Conservation (phyloP, 2,329 filamentous ascomycete genomes). For the Cytospora chrysosperma region DNA sequence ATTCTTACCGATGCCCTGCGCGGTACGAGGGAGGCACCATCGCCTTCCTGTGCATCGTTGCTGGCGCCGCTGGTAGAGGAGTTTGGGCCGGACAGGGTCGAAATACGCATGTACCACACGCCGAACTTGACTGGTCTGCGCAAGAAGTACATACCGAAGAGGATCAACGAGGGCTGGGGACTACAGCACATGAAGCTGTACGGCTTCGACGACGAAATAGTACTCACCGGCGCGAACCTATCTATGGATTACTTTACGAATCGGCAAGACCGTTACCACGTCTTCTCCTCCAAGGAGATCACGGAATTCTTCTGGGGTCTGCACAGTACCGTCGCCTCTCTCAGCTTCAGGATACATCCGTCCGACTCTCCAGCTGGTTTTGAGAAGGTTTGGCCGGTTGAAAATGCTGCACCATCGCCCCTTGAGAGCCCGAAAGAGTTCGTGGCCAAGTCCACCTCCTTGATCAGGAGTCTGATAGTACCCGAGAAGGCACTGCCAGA, state of each 20-base stretch:
- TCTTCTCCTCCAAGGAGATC: conserved; percentile 77
- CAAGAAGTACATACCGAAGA: conserved; percentile 79
- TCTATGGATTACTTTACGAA: conserved; percentile 96
- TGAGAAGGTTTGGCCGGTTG: conserved; percentile 68
- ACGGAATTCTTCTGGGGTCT: conserved; percentile 80
- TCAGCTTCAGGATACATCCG: conserved; percentile 80
- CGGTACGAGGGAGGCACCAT: conserved; percentile 85
- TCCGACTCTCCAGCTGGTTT: conserved; percentile 56
- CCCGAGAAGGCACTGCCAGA: conserved; percentile 38
- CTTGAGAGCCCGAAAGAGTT: conserved; percentile 69
- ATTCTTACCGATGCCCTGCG: conserved; percentile 89
- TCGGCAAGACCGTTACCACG: conserved; percentile 89
- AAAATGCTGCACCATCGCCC: conserved; percentile 74
- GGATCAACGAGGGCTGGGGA: conserved; percentile 98
- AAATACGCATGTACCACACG: conserved; percentile 97
- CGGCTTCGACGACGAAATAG: conserved; percentile 90
- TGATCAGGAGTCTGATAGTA: conserved; percentile 66
- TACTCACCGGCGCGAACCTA: conserved; percentile 90
- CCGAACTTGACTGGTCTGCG: conserved; percentile 86
- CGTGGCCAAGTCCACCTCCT: conserved; percentile 63
- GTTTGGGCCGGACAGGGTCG: conserved; percentile 80
- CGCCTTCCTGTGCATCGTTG: conserved; percentile 83
- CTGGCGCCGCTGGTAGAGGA: conserved; percentile 80
- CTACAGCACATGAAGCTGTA: conserved; percentile 99
- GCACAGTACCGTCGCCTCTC: conserved; percentile 71